Percentiles rank a stretch among this genome's conserved stretches.
These are phyloP conservation scores for Tarenaya hassleriana DNA, from an alignment of 345 rosid genomes.

Conservation along the genomic window DNA sequence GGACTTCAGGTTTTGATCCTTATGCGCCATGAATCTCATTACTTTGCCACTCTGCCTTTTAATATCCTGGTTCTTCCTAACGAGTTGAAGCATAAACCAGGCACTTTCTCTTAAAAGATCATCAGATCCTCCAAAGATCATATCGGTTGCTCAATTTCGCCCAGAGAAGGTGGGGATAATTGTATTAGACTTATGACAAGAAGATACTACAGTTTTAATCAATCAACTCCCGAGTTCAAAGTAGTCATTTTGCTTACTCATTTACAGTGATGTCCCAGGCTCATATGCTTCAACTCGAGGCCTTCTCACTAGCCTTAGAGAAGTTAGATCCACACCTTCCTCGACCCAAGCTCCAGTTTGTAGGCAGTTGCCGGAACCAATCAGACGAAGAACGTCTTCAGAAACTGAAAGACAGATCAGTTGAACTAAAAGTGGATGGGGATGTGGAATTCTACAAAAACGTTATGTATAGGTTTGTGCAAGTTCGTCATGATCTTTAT, in stretches of 20 bases:
- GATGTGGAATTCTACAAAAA: conserved; percentile 75
- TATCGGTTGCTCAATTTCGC: conserved; percentile 94
- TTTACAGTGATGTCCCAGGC: conserved; percentile 53
- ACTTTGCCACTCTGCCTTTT: conserved; percentile 5
- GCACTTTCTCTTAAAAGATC: conserved; percentile 70
- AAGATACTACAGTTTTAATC: conserved; percentile 31
- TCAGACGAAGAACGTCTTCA: conserved; percentile 79
- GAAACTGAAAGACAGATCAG: conserved; percentile 62
- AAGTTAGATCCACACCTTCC: conserved; percentile 45
- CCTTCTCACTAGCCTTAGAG: conserved; percentile 56
- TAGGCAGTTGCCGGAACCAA: conserved; percentile 88
- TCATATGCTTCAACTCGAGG: conserved; percentile 85
- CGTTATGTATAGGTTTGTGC: conserved; percentile 59
- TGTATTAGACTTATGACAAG: conserved; percentile 26
- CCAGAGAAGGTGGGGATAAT: conserved; percentile 92
- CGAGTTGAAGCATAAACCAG: conserved; percentile 32
- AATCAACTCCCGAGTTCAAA: conserved; percentile 26
- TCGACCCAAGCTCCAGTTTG: conserved; percentile 78
- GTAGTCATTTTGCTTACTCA: conserved; percentile 22
- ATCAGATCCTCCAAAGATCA: conserved; percentile 46
- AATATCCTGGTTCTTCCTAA: conserved; percentile 15
- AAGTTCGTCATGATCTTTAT: neutral
- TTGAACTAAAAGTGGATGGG: conserved; percentile 49
- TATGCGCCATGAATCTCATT: neutral
- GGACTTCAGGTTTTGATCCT: conserved; percentile 66